These are phyloP conservation scores for Zelonia costaricensis DNA, from an alignment of 208 protist genomes.

Conservation along the genomic window DNA sequence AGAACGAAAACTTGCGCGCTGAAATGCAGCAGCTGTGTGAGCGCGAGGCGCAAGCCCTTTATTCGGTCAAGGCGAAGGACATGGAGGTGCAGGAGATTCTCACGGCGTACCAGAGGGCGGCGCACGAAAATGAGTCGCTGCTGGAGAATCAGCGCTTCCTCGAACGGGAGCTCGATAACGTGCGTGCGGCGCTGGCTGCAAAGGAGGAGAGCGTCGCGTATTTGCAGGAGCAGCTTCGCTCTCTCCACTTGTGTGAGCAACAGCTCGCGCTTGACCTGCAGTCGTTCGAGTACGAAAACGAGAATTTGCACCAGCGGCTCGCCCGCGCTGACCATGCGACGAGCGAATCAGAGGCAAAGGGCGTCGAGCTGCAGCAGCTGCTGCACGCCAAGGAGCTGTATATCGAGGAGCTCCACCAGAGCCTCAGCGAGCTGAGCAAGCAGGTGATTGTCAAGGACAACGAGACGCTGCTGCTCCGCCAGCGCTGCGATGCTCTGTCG, in stretches of 20 bases:
- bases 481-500: conserved; percentile 56
- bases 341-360: conserved; percentile 44
- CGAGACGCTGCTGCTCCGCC: conserved; percentile 68
- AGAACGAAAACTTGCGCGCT: conserved; percentile 67
- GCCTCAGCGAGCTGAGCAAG: conserved; percentile 77
- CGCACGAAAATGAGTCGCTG: conserved; percentile 60
- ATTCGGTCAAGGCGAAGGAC: conserved; percentile 76
- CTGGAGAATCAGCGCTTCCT: conserved; percentile 54
- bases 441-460: conserved; percentile 81
- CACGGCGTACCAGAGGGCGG: conserved; percentile 68
- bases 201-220: conserved; percentile 76
- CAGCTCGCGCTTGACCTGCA: conserved; percentile 81
- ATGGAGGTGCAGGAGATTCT: conserved; percentile 74
- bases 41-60: conserved; percentile 54
- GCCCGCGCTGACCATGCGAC: conserved; percentile 44
- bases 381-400: conserved; percentile 52
- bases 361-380: conserved; percentile 53
- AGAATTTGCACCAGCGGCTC: conserved; percentile 67
- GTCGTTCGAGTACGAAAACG: conserved; percentile 80
- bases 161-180: conserved; percentile 73
- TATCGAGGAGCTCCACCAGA: conserved; percentile 80
- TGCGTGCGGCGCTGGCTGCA: conserved; percentile 57
- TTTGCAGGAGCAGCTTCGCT: conserved; percentile 73
- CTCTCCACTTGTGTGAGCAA: conserved; percentile 75
- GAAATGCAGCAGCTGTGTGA: conserved; percentile 58